A percentile compares a stretch with the other conserved stretches of the same genome.
Evolutionary conservation across 257 asterid genomes (phyloP).

Genomic region (Nicotiana attenuata): DNA sequence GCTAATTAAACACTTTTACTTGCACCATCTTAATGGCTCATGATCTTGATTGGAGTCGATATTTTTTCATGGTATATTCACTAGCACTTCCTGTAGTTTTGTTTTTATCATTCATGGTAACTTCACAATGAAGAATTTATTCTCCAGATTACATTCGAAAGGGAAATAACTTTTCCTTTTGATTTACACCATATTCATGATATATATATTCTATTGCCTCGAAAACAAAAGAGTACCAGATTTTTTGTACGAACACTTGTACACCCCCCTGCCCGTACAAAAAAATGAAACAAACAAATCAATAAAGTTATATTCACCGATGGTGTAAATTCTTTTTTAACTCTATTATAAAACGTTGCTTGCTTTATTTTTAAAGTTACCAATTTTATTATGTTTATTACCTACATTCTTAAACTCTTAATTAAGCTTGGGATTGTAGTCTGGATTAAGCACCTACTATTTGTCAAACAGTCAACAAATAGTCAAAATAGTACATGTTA

Average conservation of each 20-base stretch:
- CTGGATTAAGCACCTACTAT: not conserved
- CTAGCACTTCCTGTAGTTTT: not conserved
- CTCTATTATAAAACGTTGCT: too few species aligned
- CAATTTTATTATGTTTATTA: too few species aligned
- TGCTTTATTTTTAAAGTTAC: too few species aligned
- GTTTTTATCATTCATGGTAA: not conserved
- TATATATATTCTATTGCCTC: not conserved
- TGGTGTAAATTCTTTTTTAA: too few species aligned
- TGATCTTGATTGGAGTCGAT: not conserved
- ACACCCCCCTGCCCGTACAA: not conserved
- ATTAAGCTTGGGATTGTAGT: not conserved
- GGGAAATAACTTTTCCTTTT: not conserved
- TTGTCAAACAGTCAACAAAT: not conserved
- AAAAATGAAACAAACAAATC: not conserved
- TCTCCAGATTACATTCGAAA: constrained; percentile 7
- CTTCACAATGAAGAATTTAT: constrained; percentile 15
- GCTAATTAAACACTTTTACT: not conserved
- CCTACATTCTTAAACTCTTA: not conserved
- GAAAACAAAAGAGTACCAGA: not conserved
- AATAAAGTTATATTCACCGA: not conserved
- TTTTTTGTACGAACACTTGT: not conserved
- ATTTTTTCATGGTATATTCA: constrained; percentile 13
- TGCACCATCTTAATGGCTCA: not conserved
- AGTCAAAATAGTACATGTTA: not conserved
- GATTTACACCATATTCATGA: constrained; percentile 1